These are phyloP conservation scores for Eremothecium coryli DNA, from an alignment of 1,139 yeast species.

Conservation along the genomic window DNA sequence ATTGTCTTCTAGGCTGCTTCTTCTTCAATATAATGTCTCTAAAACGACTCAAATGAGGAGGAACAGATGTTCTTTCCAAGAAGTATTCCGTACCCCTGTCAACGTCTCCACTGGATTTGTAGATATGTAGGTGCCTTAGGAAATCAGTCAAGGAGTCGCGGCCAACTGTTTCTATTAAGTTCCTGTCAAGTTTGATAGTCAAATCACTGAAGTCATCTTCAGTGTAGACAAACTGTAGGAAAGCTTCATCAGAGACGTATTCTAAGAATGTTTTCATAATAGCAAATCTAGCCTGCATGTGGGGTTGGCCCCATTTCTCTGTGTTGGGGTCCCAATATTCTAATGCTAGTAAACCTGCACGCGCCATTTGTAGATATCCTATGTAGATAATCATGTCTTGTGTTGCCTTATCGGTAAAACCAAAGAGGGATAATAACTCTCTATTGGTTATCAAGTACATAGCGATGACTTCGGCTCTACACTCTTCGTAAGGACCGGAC, in stretches of 20 bases:
- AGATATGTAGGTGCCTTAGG: constrained; percentile 62
- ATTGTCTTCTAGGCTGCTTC: constrained; percentile 74
- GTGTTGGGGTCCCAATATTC: constrained; percentile 82
- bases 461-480: constrained; percentile 88
- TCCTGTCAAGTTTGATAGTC: constrained; percentile 46
- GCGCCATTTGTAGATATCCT: constrained; percentile 71
- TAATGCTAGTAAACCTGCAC: constrained; percentile 75
- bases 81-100: constrained; percentile 56
- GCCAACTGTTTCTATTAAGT: constrained; percentile 58
- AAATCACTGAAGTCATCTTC: constrained; percentile 49
- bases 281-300: constrained; percentile 86
- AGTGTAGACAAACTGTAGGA: constrained; percentile 37
- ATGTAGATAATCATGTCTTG: constrained; percentile 57
- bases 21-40: constrained; percentile 61
- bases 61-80: constrained; percentile 56
- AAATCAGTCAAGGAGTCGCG: constrained; percentile 66
- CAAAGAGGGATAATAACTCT: constrained; percentile 63
- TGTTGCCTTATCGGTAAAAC: constrained; percentile 45
- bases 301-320: constrained; percentile 90
- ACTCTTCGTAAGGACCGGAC: constrained; percentile 85
- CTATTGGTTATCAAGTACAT: constrained; percentile 65
- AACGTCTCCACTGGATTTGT: constrained; percentile 68
- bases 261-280: constrained; percentile 66
- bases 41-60: constrained; percentile 50
- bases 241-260: constrained; percentile 54